Base-by-base conservation (phyloP, 495 filamentous ascomycete genomes). In the Mycothermus thermophilus region DNA sequence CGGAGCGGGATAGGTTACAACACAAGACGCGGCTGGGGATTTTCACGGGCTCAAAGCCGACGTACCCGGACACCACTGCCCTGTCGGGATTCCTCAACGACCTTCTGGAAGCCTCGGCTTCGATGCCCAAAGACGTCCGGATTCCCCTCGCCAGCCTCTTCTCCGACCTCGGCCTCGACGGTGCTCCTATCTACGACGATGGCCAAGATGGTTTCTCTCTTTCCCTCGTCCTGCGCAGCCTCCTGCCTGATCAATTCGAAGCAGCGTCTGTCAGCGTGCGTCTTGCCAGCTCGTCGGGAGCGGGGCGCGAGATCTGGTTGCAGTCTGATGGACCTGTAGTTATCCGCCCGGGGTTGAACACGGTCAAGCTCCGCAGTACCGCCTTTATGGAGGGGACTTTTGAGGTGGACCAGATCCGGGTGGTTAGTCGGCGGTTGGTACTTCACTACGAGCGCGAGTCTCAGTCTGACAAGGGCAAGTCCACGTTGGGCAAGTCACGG, bases 161-260 rank as follows among this genome's bases (percentile, higher is more conserved):
- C 52, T 69, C 62, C 32, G 67, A 78, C 33, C 52, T 93, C 8
- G 54, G 69, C 18, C 64, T 93, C 3, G 75, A 83, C 28, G 77
- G 74, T 1, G 71, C 74, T 17, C 73, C 86, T 11, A 59, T 65
- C 12, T 82, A 93, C 47, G 71, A 74, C 28, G 65, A 75, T 4
- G 71, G 75, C 15, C 72, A 66, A 44, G 90, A 96, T 55, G 78
- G 84, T 16, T 88, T 93, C 42, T 71, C 79, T 22, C 52, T 94
- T 22, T 64, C 67, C 22, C 47, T 97, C 8, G 68, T 67, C 22
- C 60, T 95, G 31, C 63, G 71, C 22, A 87, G 83, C 54, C 54
- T 93, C 1, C 58, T 94, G 3, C 69, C 71, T 5, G 82, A 83
- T 26, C 63, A 75, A 4, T 66, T 95, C 33, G 61, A 72, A 25